Evolutionary conservation across 148 eudicot species (phyloP).

Genomic region (Amaranthus hypochondriacus): DNA sequence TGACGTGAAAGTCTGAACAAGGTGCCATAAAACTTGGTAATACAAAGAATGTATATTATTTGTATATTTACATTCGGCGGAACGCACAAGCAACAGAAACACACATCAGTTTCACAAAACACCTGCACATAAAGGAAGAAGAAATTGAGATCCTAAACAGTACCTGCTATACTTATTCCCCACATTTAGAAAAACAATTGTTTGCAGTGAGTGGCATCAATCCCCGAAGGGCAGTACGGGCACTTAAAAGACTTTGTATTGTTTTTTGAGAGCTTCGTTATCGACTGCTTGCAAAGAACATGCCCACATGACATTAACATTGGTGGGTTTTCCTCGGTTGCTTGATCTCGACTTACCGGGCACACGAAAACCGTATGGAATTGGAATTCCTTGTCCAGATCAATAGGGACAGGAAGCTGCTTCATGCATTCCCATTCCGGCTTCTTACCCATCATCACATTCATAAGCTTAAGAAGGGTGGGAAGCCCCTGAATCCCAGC

Average conservation of each 20-base stretch:
- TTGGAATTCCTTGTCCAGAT: constrained; percentile 65
- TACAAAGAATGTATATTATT: constrained; percentile 6
- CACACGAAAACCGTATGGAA: constrained; percentile 85
- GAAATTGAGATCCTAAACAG: constrained; percentile 1
- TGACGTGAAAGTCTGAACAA: neutral
- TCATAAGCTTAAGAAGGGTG: constrained; percentile 83
- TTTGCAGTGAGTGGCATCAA: constrained; percentile 59
- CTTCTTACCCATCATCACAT: constrained; percentile 68
- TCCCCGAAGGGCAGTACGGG: constrained; percentile 81
- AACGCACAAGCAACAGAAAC: constrained; percentile 4
- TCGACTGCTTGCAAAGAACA: constrained; percentile 81
- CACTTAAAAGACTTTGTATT: constrained; percentile 77
- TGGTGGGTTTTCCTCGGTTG: constrained; percentile 86
- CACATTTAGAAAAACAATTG: constrained; percentile 55
- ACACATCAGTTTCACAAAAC: neutral
- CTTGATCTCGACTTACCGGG: constrained; percentile 86
- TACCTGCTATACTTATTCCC: constrained; percentile 7
- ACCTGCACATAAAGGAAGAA: constrained; percentile 20
- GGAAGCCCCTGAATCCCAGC: constrained; percentile 88
- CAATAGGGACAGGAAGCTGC: constrained; percentile 76
- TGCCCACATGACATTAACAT: constrained; percentile 87
- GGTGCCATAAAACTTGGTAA: neutral
- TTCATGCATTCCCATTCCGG: constrained; percentile 86
- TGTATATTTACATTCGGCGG: constrained; percentile 10
- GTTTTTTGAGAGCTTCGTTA: constrained; percentile 73